These are phyloP conservation scores for Fusarium temperatum DNA, from an alignment of 2,329 filamentous ascomycete genomes.

Conservation along the genomic window DNA sequence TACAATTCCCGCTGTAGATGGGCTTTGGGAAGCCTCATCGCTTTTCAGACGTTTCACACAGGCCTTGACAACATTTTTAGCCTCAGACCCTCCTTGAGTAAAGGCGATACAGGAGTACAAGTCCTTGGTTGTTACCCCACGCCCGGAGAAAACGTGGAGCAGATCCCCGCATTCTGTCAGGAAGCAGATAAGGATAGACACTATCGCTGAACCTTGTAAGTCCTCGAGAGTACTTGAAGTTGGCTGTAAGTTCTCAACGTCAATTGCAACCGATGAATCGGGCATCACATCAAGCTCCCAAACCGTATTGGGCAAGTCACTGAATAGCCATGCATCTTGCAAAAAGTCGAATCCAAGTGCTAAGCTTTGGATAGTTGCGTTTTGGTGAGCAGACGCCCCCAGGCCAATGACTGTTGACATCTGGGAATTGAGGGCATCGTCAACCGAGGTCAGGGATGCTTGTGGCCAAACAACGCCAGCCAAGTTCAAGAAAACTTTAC, in stretches of 20 bases:
- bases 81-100: neutral
- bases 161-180: neutral
- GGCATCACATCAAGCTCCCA: fast-evolving
- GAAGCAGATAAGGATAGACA: neutral
- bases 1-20: fast-evolving
- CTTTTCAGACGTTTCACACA: fast-evolving
- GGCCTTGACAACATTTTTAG: neutral
- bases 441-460: fast-evolving
- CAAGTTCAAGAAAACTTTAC: fast-evolving
- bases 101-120: neutral
- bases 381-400: fast-evolving
- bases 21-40: too few relatives aligned
- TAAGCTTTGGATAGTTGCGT: fast-evolving
- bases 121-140: neutral
- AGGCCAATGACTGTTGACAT: fast-evolving
- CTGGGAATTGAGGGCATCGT: fast-evolving
- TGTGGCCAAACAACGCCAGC: fast-evolving
- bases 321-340: fast-evolving
- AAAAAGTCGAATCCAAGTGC: fast-evolving
- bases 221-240: fast-evolving
- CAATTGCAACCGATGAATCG: fast-evolving
- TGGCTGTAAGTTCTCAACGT: fast-evolving
- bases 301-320: fast-evolving
- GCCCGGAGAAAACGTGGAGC: neutral
- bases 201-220: neutral